These are phyloP conservation scores for Fusarium phyllophilum DNA, from an alignment of 2,329 filamentous ascomycete species.

Conservation along the genomic window DNA sequence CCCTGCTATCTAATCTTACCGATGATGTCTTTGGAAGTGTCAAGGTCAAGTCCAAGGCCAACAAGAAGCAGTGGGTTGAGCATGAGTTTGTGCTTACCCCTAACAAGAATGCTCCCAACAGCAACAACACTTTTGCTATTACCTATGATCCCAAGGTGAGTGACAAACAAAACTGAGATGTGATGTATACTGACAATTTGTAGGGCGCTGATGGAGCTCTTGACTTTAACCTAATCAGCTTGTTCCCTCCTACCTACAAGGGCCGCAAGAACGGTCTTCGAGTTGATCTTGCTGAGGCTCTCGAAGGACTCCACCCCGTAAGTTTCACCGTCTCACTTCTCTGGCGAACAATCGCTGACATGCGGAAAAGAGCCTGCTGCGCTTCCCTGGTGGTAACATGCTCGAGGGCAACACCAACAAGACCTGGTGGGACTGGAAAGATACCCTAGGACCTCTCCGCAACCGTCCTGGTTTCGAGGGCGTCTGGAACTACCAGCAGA, in stretches of 20 bases:
- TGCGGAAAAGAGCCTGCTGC: conserved; percentile 60
- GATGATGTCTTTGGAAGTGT: conserved; percentile 58
- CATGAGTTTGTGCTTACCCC: conserved; percentile 59
- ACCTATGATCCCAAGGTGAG: conserved; percentile 57
- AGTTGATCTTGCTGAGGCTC: conserved; percentile 62
- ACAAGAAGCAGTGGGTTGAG: conserved; percentile 60
- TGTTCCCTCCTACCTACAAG: conserved; percentile 71
- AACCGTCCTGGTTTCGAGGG: conserved; percentile 65
- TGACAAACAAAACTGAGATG: fast-evolving
- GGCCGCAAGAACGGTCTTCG: conserved; percentile 66
- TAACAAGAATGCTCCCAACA: conserved; percentile 58
- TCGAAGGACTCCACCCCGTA: conserved; percentile 63
- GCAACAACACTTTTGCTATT: conserved; percentile 66
- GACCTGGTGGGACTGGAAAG: conserved; percentile 62
- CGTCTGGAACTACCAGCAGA: conserved; percentile 70
- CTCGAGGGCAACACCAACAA: conserved; percentile 59
- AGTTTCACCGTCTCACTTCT: not conserved
- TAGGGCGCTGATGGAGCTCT: conserved; percentile 55
- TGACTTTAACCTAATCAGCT: conserved; percentile 67
- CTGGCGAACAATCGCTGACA: fast-evolving
- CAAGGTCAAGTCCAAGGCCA: conserved; percentile 56
- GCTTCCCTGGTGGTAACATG: conserved; percentile 74
- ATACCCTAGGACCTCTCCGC: conserved; percentile 64
- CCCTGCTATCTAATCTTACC: conserved; percentile 56
- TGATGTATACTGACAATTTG: not conserved